phyloP scores from a whole-genome alignment of 2,329 filamentous ascomycete genomes.

The Colletotrichum viniferum region DNA sequence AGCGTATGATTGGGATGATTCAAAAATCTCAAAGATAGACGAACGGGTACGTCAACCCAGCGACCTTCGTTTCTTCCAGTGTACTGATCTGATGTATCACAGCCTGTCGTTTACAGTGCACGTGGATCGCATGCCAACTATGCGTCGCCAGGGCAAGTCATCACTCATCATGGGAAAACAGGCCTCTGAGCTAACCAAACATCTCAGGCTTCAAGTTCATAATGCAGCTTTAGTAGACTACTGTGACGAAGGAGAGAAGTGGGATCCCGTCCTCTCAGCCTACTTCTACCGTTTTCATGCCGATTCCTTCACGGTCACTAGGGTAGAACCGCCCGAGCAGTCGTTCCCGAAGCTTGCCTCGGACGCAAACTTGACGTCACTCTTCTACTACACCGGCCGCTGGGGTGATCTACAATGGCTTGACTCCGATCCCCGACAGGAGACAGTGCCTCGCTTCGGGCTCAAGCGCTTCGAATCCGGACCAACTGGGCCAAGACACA shows the following conservation, averaged over 20 bases:
- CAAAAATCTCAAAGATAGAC: constrained; percentile 24
- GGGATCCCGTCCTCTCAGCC: constrained; percentile 39
- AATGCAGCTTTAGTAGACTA: constrained; percentile 35
- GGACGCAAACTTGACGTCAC: constrained; percentile 33
- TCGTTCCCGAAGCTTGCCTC: not conserved
- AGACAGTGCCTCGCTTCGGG: constrained; percentile 32
- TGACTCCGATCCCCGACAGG: constrained; percentile 35
- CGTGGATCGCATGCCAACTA: constrained; percentile 40
- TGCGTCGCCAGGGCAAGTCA: constrained; percentile 29
- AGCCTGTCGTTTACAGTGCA: constrained; percentile 39
- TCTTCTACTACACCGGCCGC: constrained; percentile 36
- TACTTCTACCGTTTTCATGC: constrained; percentile 39
- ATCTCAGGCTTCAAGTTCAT: constrained; percentile 33
- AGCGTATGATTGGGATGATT: constrained; percentile 33
- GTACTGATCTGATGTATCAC: not conserved
- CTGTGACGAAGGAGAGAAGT: constrained; percentile 35
- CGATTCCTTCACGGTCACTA: constrained; percentile 24
- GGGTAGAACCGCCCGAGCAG: not conserved
- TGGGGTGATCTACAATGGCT: constrained; percentile 38
- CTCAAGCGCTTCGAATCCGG: constrained; percentile 36
- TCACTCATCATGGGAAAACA: accelerated
- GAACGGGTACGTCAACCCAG: constrained; percentile 26
- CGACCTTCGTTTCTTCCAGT: not conserved
- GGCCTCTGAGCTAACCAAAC: not conserved
- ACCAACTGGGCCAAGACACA: constrained; percentile 34